Evolutionary conservation across 2,329 filamentous ascomycete species (phyloP).

Genomic region (Apiospora aurea): DNA sequence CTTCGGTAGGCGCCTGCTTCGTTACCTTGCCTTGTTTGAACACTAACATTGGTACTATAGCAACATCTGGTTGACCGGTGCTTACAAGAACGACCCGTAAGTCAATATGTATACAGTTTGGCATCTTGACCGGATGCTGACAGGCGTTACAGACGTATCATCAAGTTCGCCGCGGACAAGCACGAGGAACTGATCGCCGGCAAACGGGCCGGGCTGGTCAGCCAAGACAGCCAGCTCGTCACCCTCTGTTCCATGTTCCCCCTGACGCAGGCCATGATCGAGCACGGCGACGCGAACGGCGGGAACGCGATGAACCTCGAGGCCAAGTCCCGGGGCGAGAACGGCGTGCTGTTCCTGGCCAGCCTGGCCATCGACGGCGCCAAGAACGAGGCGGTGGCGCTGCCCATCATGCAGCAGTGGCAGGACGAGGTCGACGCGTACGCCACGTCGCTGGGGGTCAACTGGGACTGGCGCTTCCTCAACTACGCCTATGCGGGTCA

Average conservation of each 20-base stretch:
- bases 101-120: rapidly evolving
- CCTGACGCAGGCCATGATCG: slow-evolving; percentile 32
- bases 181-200: slow-evolving; percentile 37
- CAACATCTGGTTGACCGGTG: slow-evolving; percentile 44
- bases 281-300: background rate
- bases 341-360: slow-evolving; percentile 18
- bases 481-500: slow-evolving; percentile 46
- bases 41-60: slow-evolving; percentile 16
- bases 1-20: slow-evolving; percentile 25
- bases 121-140: too few species aligned
- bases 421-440: slow-evolving; percentile 39
- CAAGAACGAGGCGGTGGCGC: slow-evolving; percentile 38
- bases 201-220: slow-evolving; percentile 37
- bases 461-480: slow-evolving; percentile 45
- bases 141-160: slow-evolving; percentile 30
- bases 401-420: slow-evolving; percentile 40
- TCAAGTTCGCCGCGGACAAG: slow-evolving; percentile 42
- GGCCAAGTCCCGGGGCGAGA: slow-evolving; percentile 14
- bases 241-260: slow-evolving; percentile 43
- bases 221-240: slow-evolving; percentile 36
- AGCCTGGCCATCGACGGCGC: slow-evolving; percentile 36
- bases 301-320: slow-evolving; percentile 15
- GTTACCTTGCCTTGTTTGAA: background rate
- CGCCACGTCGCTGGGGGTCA: slow-evolving; percentile 27
- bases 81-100: slow-evolving; percentile 37